Evolutionary conservation across 768 basidiomycete species (phyloP).

Genomic region (Amanita rubescens): DNA sequence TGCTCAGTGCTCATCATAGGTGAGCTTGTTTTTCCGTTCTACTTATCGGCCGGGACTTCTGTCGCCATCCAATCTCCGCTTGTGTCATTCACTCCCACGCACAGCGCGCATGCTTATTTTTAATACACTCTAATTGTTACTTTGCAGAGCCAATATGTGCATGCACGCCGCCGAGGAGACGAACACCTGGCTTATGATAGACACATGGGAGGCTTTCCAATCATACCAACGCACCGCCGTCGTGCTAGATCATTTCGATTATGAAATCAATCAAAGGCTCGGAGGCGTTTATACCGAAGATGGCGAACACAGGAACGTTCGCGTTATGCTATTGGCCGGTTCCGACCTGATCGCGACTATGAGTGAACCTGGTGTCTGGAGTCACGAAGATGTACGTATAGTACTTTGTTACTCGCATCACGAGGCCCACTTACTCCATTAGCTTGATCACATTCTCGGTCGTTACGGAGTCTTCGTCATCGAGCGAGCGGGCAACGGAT

Average conservation of each 20-base stretch:
- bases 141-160: constrained; percentile 74
- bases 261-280: constrained; percentile 81
- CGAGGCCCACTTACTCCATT: constrained; percentile 7
- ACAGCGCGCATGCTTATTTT: background rate
- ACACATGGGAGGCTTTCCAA: constrained; percentile 96
- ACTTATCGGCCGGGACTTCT: background rate
- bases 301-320: constrained; percentile 68
- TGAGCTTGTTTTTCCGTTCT: constrained; percentile 39
- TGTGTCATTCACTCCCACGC: background rate
- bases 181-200: constrained; percentile 93
- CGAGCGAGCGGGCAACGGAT: constrained; percentile 89
- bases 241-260: constrained; percentile 95
- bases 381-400: constrained; percentile 86
- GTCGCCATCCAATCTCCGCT: background rate
- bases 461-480: constrained; percentile 93
- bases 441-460: constrained; percentile 96
- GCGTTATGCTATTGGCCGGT: constrained; percentile 94
- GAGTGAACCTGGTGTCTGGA: constrained; percentile 98
- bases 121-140: constrained; percentile 16
- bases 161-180: constrained; percentile 86
- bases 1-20: constrained; percentile 85
- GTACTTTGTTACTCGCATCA: constrained; percentile 8
- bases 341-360: constrained; percentile 97
- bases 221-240: constrained; percentile 93
- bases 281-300: constrained; percentile 74